Evolutionary conservation across 2,329 filamentous ascomycete genomes (phyloP), one percentile per base, ranked within the genome.

Genomic region (Fusarium goolgardi): DNA sequence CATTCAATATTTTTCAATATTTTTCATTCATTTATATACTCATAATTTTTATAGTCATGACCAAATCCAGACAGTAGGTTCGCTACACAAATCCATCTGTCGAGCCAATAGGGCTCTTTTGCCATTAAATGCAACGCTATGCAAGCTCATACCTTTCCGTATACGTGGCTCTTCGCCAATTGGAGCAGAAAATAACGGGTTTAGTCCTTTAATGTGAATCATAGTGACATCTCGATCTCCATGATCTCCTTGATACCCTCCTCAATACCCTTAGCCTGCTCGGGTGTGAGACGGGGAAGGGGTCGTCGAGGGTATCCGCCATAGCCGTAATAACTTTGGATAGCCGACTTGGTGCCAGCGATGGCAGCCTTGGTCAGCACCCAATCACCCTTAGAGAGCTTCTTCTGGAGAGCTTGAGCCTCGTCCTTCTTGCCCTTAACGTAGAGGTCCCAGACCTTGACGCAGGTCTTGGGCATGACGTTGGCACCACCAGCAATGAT

Each of bases 401-500:
- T 80, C 78, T 91, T 91, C 77, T 97, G 93, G 74, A 94, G 81
- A 69, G 85, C 86, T 71, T 90, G 86, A 9, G 93, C 91, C 81
- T 96, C 91, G 37, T 91, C 89, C 57, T 84, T 85, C 81, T 92
- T 90, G 43, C 92, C 93, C 73, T 90, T 84, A 11, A 83, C 83
- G 78, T 90, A 95, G 55, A 95, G 83, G 75, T 93, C 86, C 90
- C 92, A 94, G 29, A 96, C 87, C 76, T 86, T 88, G 50, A 91
- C 90, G 75, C 92, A 94, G 9, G 91, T 83, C 82, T 94, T 94
- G 51, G 93, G 93, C 79, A 95, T 88, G 59, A 96, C 89, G 75
- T 96, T 97, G 64, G 92, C 93, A 41, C 91, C 90, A 21, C 93
- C 93, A 18, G 92, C 92, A 74, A 96, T 96, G 78, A 96, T 93